Conservation (phyloP, 495 filamentous ascomycete species). For the Aspergillus sclerotiicarbonarius region DNA sequence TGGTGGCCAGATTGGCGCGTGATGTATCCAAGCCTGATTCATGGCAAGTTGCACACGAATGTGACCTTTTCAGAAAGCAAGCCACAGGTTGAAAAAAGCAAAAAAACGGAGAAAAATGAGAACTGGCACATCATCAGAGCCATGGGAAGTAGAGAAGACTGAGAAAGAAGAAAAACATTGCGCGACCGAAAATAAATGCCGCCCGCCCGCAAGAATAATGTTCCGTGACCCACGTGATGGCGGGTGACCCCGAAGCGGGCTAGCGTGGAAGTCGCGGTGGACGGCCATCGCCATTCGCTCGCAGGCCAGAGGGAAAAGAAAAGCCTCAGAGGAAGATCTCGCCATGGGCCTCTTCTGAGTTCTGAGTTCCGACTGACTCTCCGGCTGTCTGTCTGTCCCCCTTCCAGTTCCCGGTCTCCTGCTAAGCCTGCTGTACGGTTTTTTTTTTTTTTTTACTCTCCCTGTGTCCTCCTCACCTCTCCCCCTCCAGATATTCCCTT, state of each 20-base stretch:
- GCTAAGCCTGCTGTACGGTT: slow-evolving; percentile 1
- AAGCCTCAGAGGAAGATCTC: slow-evolving; percentile 14
- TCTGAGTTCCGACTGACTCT: background rate
- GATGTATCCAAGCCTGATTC: background rate
- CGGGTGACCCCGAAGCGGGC: background rate
- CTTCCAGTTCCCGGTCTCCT: slow-evolving; percentile 5
- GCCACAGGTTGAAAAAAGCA: too few species aligned
- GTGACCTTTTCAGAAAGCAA: too few species aligned
- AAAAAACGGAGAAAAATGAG: too few species aligned
- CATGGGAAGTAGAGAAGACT: background rate
- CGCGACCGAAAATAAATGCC: background rate
- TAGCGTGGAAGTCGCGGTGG: background rate
- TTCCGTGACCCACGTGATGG: background rate
- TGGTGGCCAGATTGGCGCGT: background rate
- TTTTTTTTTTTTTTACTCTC: slow-evolving; percentile 2
- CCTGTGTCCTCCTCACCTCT: slow-evolving; percentile 6
- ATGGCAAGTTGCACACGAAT: background rate
- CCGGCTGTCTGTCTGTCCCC: slow-evolving; percentile 5
- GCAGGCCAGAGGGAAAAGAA: slow-evolving; percentile 3
- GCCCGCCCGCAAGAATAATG: background rate
- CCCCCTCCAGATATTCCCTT: background rate
- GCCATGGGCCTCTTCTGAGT: slow-evolving; percentile 5
- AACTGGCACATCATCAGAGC: background rate
- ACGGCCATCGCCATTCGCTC: background rate
- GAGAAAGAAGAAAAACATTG: background rate